Evolutionary conservation across 495 filamentous ascomycete genomes (phyloP).

Genomic region (Thermochaetoides thermophila): DNA sequence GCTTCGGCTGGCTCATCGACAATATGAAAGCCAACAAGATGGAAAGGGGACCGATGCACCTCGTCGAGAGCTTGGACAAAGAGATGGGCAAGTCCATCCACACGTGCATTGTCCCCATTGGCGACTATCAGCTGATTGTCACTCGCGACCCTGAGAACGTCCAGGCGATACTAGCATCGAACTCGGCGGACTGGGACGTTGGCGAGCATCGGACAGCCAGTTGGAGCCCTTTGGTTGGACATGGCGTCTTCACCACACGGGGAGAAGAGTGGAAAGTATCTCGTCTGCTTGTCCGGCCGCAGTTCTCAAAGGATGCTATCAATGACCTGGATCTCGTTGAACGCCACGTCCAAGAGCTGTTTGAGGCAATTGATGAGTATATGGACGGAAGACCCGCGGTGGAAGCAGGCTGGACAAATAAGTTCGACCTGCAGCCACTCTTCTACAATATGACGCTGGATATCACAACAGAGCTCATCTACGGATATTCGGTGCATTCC

Average conservation of each 20-base stretch:
- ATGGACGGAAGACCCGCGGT: no score
- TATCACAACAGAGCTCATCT: slow-evolving; percentile 57
- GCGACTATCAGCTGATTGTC: slow-evolving; percentile 23
- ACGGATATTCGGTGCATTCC: slow-evolving; percentile 40
- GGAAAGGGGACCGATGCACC: slow-evolving; percentile 9
- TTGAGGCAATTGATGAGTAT: slow-evolving; percentile 14
- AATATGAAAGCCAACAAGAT: slow-evolving; percentile 7
- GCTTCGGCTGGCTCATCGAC: slow-evolving; percentile 9
- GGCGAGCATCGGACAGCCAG: slow-evolving; percentile 30
- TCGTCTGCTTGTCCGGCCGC: slow-evolving; percentile 45
- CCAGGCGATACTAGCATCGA: slow-evolving; percentile 43
- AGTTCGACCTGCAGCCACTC: slow-evolving; percentile 45
- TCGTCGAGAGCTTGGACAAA: slow-evolving; percentile 10
- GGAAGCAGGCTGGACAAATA: slow-evolving; percentile 12
- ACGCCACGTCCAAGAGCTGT: slow-evolving; percentile 40
- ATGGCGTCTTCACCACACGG: slow-evolving; percentile 58
- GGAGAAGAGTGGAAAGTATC: slow-evolving; percentile 52
- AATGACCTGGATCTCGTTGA: slow-evolving; percentile 46
- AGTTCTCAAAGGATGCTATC: slow-evolving; percentile 46
- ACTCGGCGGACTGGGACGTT: slow-evolving; percentile 47
- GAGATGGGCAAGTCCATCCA: slow-evolving; percentile 13
- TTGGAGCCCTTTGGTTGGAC: slow-evolving; percentile 44
- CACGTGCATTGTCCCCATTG: slow-evolving; percentile 11
- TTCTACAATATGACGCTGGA: slow-evolving; percentile 58
- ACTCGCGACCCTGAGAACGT: slow-evolving; percentile 51